phyloP scores from a whole-genome alignment of 2,329 filamentous ascomycete genomes.

The Mycosphaerelloides madeirae region DNA sequence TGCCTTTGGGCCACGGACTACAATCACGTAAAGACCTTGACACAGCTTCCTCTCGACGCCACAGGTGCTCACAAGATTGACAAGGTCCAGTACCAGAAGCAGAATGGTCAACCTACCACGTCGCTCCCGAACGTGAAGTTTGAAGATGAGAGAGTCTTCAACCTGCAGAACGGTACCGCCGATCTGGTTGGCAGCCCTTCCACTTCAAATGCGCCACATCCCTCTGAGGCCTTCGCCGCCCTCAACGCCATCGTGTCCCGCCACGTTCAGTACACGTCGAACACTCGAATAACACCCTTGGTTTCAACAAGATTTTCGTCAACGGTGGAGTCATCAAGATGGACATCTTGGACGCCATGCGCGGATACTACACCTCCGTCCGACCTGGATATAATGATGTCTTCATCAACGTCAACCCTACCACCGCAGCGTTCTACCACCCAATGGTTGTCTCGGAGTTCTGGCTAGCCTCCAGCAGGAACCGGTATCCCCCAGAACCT shows the following conservation, averaged over 20 bases:
- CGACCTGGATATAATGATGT: not conserved
- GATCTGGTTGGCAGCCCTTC: not conserved
- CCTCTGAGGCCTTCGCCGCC: not conserved
- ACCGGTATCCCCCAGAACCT: not conserved
- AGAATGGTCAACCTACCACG: not conserved
- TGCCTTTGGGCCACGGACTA: not conserved
- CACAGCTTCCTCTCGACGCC: not conserved
- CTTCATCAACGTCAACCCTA: not conserved
- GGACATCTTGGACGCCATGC: not conserved
- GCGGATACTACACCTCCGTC: not conserved
- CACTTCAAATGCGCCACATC: not conserved
- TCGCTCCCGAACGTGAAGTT: not conserved
- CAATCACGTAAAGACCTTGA: not conserved
- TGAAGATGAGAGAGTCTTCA: not conserved
- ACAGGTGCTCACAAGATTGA: not conserved
- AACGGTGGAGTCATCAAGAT: not conserved
- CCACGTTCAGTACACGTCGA: not conserved
- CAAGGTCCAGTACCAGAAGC: not conserved
- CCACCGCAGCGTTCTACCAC: not conserved
- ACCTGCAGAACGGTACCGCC: not conserved
- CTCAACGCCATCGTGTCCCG: not conserved
- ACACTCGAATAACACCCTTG: not conserved
- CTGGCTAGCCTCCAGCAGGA: not conserved
- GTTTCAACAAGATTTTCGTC: not conserved
- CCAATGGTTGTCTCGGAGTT: not conserved